Base-by-base conservation (phyloP, 2,329 filamentous ascomycete genomes). In the Waltergamsia citrina region DNA sequence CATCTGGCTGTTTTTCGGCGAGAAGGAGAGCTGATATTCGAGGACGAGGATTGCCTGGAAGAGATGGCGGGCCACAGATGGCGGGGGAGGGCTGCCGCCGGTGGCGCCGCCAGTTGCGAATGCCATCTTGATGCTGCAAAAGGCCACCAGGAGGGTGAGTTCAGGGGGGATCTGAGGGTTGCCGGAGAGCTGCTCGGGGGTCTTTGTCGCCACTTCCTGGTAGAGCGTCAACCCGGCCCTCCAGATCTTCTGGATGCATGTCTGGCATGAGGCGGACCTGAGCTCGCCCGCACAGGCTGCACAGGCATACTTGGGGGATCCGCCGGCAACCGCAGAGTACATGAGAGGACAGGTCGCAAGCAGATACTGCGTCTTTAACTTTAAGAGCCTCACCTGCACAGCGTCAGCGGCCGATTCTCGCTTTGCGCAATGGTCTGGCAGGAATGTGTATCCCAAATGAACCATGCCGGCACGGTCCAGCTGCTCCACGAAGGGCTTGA, bases 11-110 rank as follows among this genome's bases (percentile, higher is more conserved):
- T 73, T 63, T 27, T 63, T 62, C 0, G 67, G 62, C 0, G 58
- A 60, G 32, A 52, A 46, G n/a, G 49, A 49, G 5, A 67, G 54
- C 37, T 72, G 69, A 10, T 62, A 54, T 21, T 74, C 68, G 1
- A 76, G 56, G 5, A 75, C 48, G 1, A 65, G 38, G 2, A 67
- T 50, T 0, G 70, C 71, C 29, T 67, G 67, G 1, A 75, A 48
- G 14, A 74, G 54, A 8, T 53, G 45, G 4, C 49, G 41, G n/a
- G n/a, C n/a, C 10, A 44, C 32, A 12, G 48, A 48, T 8, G 41
- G 15, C 7, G 48, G 16, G n/a, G 29, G 17, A 30, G 25, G 12
- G n/a, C 12, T 14, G 14, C 19, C n/a, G 20, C 12, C 15, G 6
- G 24, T 18, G 12, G 17, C 17, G 12, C 30, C 24, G 15, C 24